Conservation (phyloP, 179 eudicot species). For the Heliamphora pulchella region DNA sequence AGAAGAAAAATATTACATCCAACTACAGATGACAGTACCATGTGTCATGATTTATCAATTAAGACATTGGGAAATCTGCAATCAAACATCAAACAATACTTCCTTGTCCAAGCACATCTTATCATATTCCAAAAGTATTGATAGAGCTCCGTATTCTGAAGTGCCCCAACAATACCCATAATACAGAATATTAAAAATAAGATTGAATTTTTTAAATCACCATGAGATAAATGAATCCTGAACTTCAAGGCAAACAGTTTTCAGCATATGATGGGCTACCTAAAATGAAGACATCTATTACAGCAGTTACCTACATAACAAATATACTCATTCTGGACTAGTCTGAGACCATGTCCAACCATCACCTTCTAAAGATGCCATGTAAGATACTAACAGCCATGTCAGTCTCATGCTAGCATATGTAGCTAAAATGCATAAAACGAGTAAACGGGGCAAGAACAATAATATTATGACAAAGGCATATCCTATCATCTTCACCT, state of each 20-base stretch:
- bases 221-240: background rate
- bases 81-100: background rate
- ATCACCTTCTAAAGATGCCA: no score
- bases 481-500: no score
- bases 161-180: constrained; percentile 4
- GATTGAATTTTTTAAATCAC: no score
- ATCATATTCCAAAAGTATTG: background rate
- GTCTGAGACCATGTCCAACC: no score
- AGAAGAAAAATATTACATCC: constrained; percentile 21
- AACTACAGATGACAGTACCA: background rate
- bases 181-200: background rate
- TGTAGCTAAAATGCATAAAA: no score
- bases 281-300: background rate
- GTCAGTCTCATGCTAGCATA: no score
- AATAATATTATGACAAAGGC: no score
- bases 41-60: background rate
- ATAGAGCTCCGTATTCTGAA: background rate
- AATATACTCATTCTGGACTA: background rate
- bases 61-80: background rate
- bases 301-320: background rate
- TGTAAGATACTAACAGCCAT: no score
- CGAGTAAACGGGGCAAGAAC: no score
- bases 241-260: background rate
- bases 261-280: background rate
- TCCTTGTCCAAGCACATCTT: background rate